These are phyloP conservation scores for Loxodes magnus DNA, from an alignment of 73 alveolate genomes.

Conservation along the genomic window DNA sequence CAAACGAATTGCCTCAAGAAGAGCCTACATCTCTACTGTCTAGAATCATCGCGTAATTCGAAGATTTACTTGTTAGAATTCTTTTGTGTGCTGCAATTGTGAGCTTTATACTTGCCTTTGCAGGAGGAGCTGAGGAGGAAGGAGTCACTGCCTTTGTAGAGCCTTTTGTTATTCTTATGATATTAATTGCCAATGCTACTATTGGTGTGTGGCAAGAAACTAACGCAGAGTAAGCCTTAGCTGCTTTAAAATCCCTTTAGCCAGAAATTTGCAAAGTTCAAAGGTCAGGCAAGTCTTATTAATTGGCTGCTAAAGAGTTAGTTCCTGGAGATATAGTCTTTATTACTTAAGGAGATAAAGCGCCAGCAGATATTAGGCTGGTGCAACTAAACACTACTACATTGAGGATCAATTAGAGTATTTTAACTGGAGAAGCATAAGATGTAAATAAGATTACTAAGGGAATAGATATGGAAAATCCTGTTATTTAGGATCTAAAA, in stretches of 20 bases:
- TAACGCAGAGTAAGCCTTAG: slow-evolving; percentile 93
- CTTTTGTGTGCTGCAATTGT: slow-evolving; percentile 84
- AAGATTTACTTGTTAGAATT: slow-evolving; percentile 80
- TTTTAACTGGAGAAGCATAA: slow-evolving; percentile 90
- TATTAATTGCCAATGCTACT: slow-evolving; percentile 75
- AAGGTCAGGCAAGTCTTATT: slow-evolving; percentile 65
- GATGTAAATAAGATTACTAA: slow-evolving; percentile 39
- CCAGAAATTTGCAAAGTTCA: slow-evolving; percentile 56
- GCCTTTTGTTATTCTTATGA: slow-evolving; percentile 87
- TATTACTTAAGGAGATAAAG: slow-evolving; percentile 79
- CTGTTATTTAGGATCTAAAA: slow-evolving; percentile 24
- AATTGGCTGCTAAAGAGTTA: slow-evolving; percentile 57
- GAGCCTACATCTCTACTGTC: slow-evolving; percentile 82
- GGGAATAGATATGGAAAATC: slow-evolving; percentile 8
- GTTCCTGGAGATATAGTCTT: slow-evolving; percentile 87
- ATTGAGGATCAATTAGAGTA: slow-evolving; percentile 83
- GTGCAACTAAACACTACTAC: slow-evolving; percentile 59
- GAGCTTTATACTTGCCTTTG: slow-evolving; percentile 63
- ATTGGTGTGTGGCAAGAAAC: slow-evolving; percentile 91
- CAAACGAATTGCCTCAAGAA: slow-evolving; percentile 66
- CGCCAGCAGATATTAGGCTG: slow-evolving; percentile 91
- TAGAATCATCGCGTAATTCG: slow-evolving; percentile 79
- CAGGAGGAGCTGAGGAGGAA: slow-evolving; percentile 46
- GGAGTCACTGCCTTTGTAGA: slow-evolving; percentile 84
- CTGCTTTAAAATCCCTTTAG: slow-evolving; percentile 74